Percentiles rank a stretch among this genome's conserved stretches.
phyloP scores from a whole-genome alignment of 108 stramenopile species.

The Heterococcus sp. region DNA sequence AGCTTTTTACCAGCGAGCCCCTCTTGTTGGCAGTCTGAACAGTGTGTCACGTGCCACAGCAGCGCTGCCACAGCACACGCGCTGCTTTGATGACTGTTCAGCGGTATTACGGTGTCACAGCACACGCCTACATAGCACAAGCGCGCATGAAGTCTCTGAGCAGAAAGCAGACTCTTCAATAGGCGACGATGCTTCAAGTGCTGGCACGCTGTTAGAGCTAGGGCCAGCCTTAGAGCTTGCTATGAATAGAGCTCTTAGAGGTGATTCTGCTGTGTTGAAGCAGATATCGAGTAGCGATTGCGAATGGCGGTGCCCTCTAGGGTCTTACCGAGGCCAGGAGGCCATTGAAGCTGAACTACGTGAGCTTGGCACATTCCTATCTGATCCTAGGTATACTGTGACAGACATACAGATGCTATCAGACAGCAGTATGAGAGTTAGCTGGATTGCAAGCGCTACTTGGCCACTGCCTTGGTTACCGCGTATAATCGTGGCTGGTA shows the following conservation, averaged over 20 bases:
- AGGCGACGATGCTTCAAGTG: too few relatives aligned
- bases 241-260: constrained; percentile 23
- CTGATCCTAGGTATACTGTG: constrained; percentile 23
- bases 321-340: not conserved
- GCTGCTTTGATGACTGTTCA: too few relatives aligned
- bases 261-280: constrained; percentile 21
- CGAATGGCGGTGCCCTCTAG: constrained; percentile 22
- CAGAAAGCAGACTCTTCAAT: too few relatives aligned
- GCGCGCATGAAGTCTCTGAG: too few relatives aligned
- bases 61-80: too few relatives aligned
- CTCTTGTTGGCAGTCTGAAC: too few relatives aligned
- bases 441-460: constrained; percentile 28
- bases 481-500: constrained; percentile 8
- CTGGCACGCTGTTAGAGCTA: constrained; percentile 11
- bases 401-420: not conserved
- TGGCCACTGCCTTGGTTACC: constrained; percentile 44
- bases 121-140: too few relatives aligned
- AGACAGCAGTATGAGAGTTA: not conserved
- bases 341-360: constrained; percentile 23
- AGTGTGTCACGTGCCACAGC: too few relatives aligned
- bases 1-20: too few relatives aligned
- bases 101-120: too few relatives aligned
- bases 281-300: constrained; percentile 13
- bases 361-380: constrained; percentile 9
- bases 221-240: constrained; percentile 27